phyloP scores from a whole-genome alignment of 2,329 filamentous ascomycete species.

The Clonostachys solani region DNA sequence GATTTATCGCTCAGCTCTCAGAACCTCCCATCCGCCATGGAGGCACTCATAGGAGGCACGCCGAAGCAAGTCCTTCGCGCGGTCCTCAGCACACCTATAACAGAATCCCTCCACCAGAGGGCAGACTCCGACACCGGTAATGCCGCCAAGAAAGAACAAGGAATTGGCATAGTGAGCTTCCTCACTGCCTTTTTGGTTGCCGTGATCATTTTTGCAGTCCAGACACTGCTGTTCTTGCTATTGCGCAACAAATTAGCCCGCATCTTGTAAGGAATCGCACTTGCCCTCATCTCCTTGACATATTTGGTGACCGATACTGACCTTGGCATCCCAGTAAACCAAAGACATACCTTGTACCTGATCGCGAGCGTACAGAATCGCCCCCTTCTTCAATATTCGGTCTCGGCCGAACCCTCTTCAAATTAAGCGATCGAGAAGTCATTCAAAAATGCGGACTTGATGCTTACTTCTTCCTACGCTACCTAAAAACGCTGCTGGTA shows the following conservation, averaged over 20 bases:
- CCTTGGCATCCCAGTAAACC: conserved; percentile 54
- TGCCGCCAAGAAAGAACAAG: conserved; percentile 36
- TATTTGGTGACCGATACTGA: not conserved
- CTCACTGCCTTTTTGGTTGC: conserved; percentile 61
- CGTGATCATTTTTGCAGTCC: conserved; percentile 57
- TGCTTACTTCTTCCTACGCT: conserved; percentile 95
- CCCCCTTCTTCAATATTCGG: conserved; percentile 56
- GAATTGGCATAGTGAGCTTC: conserved; percentile 40
- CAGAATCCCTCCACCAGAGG: not conserved
- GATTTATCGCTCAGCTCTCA: too few species aligned
- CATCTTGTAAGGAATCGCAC: conserved; percentile 64
- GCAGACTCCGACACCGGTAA: not conserved
- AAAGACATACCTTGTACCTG: conserved; percentile 80
- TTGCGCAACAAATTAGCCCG: conserved; percentile 74
- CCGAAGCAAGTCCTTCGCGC: too few species aligned
- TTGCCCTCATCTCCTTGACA: conserved; percentile 5
- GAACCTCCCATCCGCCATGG: too few species aligned
- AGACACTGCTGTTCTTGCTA: conserved; percentile 68
- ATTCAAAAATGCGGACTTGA: conserved; percentile 95
- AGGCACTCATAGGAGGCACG: too few species aligned
- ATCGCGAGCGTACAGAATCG: conserved; percentile 75
- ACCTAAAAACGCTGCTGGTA: conserved; percentile 71
- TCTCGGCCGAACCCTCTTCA: conserved; percentile 55
- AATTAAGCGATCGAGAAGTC: conserved; percentile 71
- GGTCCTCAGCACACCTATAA: too few species aligned